phyloP scores from a whole-genome alignment of 805 yeast genomes.

The Suhomyces faveliae region DNA sequence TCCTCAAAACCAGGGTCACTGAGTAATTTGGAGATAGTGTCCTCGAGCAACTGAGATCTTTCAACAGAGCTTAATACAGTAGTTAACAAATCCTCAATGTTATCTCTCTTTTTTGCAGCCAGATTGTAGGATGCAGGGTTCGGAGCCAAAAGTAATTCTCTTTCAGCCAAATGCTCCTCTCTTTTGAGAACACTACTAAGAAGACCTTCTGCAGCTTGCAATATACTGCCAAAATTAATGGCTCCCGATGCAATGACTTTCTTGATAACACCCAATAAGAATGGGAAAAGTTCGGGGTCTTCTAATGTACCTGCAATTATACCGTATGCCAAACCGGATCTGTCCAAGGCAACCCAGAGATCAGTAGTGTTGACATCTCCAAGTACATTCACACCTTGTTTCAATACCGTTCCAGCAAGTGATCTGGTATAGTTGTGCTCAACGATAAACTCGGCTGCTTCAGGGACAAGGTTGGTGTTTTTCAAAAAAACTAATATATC shows the following conservation, averaged over 20 bases:
- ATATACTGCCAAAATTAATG: slow-evolving; percentile 14
- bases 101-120: slow-evolving; percentile 23
- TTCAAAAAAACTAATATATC: slow-evolving; percentile 22
- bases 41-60: slow-evolving; percentile 26
- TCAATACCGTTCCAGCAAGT: slow-evolving; percentile 17
- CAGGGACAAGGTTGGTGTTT: slow-evolving; percentile 24
- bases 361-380: slow-evolving; percentile 21
- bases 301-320: slow-evolving; percentile 23
- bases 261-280: slow-evolving; percentile 19
- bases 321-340: slow-evolving; percentile 29
- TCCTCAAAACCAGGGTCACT: slow-evolving; percentile 24
- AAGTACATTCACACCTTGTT: slow-evolving; percentile 14
- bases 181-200: slow-evolving; percentile 9
- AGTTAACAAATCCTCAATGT: slow-evolving; percentile 28
- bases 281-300: slow-evolving; percentile 24
- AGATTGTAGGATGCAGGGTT: not conserved
- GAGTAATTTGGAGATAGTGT: slow-evolving; percentile 23
- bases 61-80: slow-evolving; percentile 28
- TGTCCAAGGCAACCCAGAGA: slow-evolving; percentile 28
- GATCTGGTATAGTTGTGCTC: slow-evolving; percentile 23
- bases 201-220: slow-evolving; percentile 11
- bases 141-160: not conserved
- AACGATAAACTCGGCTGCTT: slow-evolving; percentile 21
- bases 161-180: slow-evolving; percentile 7
- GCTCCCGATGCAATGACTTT: slow-evolving; percentile 19